Conservation (phyloP, 2,329 filamentous ascomycete species). For the Fusarium concolor region DNA sequence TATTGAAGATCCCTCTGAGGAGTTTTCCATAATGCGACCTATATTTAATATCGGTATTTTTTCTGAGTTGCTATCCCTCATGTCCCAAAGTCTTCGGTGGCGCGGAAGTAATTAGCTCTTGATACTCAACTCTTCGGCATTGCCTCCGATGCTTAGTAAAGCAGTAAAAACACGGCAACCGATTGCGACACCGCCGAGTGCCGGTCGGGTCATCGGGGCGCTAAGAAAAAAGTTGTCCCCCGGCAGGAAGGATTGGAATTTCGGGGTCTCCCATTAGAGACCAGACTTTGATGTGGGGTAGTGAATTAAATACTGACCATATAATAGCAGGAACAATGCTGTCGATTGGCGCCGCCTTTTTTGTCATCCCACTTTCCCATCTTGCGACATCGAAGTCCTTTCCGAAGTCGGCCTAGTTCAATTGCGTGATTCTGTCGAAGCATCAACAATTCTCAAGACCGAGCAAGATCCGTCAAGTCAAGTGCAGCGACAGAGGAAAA, state of each 20-base stretch:
- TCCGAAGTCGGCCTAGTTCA: conserved; percentile 48
- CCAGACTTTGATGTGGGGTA: conserved; percentile 32
- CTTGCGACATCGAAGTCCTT: conserved; percentile 46
- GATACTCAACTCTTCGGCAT: not conserved
- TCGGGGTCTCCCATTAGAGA: conserved; percentile 43
- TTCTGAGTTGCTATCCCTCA: not conserved
- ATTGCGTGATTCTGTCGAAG: conserved; percentile 56
- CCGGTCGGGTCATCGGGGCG: conserved; percentile 43
- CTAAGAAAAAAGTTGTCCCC: conserved; percentile 19
- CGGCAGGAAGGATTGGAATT: conserved; percentile 37
- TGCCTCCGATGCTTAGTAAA: conserved; percentile 18
- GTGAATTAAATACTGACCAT: conserved; percentile 5
- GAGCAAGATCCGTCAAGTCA: conserved; percentile 40
- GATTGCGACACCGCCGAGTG: conserved; percentile 41
- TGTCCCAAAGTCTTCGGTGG: not conserved
- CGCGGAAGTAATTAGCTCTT: conserved; percentile 3
- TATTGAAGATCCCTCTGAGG: too few species aligned
- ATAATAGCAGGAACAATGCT: rapidly evolving
- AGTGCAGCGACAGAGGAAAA: conserved; percentile 23
- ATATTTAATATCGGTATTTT: not conserved
- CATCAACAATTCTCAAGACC: conserved; percentile 52
- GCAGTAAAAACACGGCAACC: conserved; percentile 33
- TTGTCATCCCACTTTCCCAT: conserved; percentile 29
- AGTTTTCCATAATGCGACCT: not conserved
- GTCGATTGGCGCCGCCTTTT: not conserved